Evolutionary conservation across 2,329 filamentous ascomycete genomes (phyloP), one percentile per base, ranked within the genome.

Genomic region (Fusarium decemcellulare): DNA sequence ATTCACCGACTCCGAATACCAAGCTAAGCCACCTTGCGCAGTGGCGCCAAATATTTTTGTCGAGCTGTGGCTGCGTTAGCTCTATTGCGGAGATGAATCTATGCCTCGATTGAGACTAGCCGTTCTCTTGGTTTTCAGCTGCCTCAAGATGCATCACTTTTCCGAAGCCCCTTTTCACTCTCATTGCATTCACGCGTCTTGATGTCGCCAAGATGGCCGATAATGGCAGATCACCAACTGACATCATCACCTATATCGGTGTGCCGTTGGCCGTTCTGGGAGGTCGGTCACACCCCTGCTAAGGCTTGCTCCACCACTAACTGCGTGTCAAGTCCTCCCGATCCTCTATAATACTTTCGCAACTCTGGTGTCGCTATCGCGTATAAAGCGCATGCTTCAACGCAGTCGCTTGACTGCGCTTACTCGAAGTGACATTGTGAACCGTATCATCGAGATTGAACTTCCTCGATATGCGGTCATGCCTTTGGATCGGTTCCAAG

Each of bases 281-380:
- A 44, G 75, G 75, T 77, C 8, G 12, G 14, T 5, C 27, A 29
- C 2, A 34, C 34, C 16, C 18, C 18, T 23, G 18, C 18, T 23
- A 23, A 16, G 50, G n/a, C 23, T 12, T 18, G 6, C 10, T 46
- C 48, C 23, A 23, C n/a, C 9, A 42, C 62, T 65, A 43, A 65
- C 48, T 7, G 42, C 32, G 8, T n/a, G 43, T 34, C 16, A 29
- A 48, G 85, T 91, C 23, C 81, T 91, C 7, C 90, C 90, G 0
- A 91, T 91, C 53, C 81, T 92, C 44, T 92, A 91, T 80, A 92
- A 91, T 73, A 90, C 87, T 18, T 80, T 88, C 56, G 83, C 85
- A 29, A 90, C 88, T 4, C 84, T 91, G 29, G 80, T 87, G 14
- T 89, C 88, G 2, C 81, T 90, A 3, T 88, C 88, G 40, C 86